Conservation (phyloP, 805 yeast species). For the Sugiyamaella marilandica region DNA sequence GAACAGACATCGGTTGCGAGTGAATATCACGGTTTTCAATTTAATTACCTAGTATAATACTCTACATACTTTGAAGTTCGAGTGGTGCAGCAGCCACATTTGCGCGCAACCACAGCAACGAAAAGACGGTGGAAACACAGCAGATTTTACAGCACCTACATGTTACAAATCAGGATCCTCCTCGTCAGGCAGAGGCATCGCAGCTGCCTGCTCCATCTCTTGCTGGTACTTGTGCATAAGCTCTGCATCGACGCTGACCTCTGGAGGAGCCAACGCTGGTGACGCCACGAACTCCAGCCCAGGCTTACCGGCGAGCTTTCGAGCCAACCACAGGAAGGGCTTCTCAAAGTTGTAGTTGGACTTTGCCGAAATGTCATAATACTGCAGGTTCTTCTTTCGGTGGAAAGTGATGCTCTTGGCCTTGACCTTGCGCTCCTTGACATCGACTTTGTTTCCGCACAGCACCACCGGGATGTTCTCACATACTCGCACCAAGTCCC, state of each 20-base stretch:
- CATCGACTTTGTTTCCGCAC: slow-evolving; percentile 99
- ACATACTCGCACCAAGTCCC: slow-evolving; percentile 99
- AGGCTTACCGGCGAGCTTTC: slow-evolving; percentile 98
- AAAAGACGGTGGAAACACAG: no score
- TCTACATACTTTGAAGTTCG: neutral
- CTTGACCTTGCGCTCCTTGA: slow-evolving; percentile 99
- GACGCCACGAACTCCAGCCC: slow-evolving; percentile 98
- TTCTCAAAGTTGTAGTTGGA: slow-evolving; percentile 99
- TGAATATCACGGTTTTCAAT: neutral
- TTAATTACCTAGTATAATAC: neutral
- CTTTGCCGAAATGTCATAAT: slow-evolving; percentile 99
- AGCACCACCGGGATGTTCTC: slow-evolving; percentile 98
- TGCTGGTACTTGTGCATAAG: slow-evolving; percentile 98
- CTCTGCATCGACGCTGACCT: slow-evolving; percentile 93
- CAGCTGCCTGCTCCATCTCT: slow-evolving; percentile 99
- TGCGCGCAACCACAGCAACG: no score
- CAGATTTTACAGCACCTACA: neutral
- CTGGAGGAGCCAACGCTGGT: slow-evolving; percentile 99
- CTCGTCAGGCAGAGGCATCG: slow-evolving; percentile 99
- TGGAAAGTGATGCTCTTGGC: slow-evolving; percentile 99
- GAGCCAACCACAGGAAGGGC: slow-evolving; percentile 99
- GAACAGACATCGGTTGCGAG: neutral
- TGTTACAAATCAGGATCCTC: slow-evolving; percentile 96
- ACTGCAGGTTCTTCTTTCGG: slow-evolving; percentile 99
- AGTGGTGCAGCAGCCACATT: no score